Conservation (phyloP, 2,329 filamentous ascomycete species). For the Beauveria varroae region DNA sequence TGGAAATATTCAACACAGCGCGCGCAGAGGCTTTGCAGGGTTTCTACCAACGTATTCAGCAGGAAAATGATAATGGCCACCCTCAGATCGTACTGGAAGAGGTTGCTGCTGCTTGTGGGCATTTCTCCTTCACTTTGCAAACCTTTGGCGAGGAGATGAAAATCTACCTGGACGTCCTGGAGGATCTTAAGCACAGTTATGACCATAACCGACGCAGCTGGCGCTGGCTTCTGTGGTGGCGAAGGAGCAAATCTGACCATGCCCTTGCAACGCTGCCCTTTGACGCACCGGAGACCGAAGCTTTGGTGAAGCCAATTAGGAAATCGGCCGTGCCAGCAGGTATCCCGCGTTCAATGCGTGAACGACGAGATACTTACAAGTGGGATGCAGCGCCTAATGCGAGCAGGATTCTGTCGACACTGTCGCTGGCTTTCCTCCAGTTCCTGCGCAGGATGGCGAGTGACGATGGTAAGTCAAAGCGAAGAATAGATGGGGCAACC, state of each 20-base stretch:
- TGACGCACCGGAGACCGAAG: constrained; percentile 26
- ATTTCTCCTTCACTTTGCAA: constrained; percentile 82
- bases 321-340: constrained; percentile 41
- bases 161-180: constrained; percentile 67
- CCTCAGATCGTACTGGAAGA: constrained; percentile 85
- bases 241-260: background rate
- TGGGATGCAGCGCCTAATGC: constrained; percentile 40
- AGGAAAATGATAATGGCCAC: constrained; percentile 54
- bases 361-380: constrained; percentile 37
- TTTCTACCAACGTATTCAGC: constrained; percentile 68
- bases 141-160: constrained; percentile 83
- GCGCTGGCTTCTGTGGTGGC: constrained; percentile 76
- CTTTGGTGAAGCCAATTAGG: constrained; percentile 32
- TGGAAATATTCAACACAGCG: constrained; percentile 64
- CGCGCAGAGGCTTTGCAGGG: constrained; percentile 64
- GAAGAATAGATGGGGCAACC: background rate
- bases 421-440: constrained; percentile 35
- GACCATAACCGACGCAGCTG: constrained; percentile 57
- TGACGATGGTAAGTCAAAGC: constrained; percentile 38
- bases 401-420: constrained; percentile 29
- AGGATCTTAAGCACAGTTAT: constrained; percentile 66
- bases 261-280: constrained; percentile 16
- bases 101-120: constrained; percentile 83
- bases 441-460: constrained; percentile 35
- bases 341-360: constrained; percentile 40